Percentiles rank a stretch among this genome's conserved stretches.
phyloP scores from a whole-genome alignment of 106 monocot species.

The Narthecium ossifragum region DNA sequence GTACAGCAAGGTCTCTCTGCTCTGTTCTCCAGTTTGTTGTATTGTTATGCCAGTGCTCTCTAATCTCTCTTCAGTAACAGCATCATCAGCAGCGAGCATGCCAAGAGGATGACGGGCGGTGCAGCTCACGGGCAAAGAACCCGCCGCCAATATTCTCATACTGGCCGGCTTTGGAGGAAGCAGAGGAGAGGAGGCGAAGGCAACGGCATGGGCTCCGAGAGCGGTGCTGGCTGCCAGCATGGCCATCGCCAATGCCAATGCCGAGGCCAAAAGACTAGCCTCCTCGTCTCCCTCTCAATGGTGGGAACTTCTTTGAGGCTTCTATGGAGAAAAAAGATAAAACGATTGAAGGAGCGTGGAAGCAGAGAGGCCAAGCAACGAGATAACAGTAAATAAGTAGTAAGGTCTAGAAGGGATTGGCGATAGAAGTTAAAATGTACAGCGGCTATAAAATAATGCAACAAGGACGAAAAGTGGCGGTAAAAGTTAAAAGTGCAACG shows the following conservation, averaged over 20 bases:
- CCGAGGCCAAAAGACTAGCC: neutral
- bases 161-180: neutral
- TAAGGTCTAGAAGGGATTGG: no score
- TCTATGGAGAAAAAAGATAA: neutral
- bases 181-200: neutral
- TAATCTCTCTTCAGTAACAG: no score
- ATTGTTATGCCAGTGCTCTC: no score
- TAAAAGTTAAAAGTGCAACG: no score
- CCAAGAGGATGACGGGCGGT: no score
- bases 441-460: no score
- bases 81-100: no score
- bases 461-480: no score
- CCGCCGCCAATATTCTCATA: neutral
- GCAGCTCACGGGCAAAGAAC: neutral
- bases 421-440: no score
- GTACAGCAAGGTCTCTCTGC: constrained; percentile 13
- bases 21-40: no score
- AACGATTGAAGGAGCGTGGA: constrained; percentile 30
- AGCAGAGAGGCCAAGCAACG: constrained; percentile 35
- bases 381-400: no score
- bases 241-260: no score
- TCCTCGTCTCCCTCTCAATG: neutral
- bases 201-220: constrained; percentile 13
- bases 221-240: constrained; percentile 21
- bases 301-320: neutral